These are phyloP conservation scores for Quercus cerris DNA, from an alignment of 306 rosid species.

Conservation along the genomic window DNA sequence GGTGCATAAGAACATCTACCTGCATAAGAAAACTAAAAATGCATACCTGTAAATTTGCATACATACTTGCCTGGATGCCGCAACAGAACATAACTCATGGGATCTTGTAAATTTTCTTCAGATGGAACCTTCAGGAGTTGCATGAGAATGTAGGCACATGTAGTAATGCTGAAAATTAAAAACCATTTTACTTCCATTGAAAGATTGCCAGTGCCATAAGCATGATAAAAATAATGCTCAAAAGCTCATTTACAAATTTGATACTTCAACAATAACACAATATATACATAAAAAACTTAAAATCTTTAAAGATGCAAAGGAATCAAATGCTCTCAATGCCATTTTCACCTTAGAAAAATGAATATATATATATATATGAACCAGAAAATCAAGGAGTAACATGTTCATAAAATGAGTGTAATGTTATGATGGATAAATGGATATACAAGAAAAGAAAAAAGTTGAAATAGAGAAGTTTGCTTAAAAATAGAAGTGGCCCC, in stretches of 20 bases:
- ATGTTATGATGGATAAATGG: no score
- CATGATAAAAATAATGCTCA: background rate
- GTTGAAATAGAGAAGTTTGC: no score
- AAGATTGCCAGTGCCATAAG: background rate
- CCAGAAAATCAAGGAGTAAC: slow-evolving; percentile 3
- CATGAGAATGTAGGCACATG: slow-evolving; percentile 58
- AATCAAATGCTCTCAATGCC: slow-evolving; percentile 4
- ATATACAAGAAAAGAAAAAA: no score
- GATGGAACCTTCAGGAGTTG: slow-evolving; percentile 70
- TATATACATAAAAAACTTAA: background rate
- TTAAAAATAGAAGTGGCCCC: no score
- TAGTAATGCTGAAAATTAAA: slow-evolving; percentile 49
- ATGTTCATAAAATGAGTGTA: background rate
- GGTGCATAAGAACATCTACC: background rate
- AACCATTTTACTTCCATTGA: background rate
- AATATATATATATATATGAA: background rate
- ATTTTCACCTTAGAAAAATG: slow-evolving; percentile 11
- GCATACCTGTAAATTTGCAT: slow-evolving; percentile 3
- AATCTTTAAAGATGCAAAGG: slow-evolving; percentile 2
- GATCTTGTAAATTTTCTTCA: slow-evolving; percentile 63
- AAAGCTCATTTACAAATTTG: slow-evolving; percentile 13
- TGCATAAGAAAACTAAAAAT: background rate
- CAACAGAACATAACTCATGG: slow-evolving; percentile 61
- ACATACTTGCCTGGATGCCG: slow-evolving; percentile 59
- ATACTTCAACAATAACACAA: slow-evolving; percentile 1